Conservation (phyloP, 805 yeast species). For the Metschnikowia gruessii region DNA sequence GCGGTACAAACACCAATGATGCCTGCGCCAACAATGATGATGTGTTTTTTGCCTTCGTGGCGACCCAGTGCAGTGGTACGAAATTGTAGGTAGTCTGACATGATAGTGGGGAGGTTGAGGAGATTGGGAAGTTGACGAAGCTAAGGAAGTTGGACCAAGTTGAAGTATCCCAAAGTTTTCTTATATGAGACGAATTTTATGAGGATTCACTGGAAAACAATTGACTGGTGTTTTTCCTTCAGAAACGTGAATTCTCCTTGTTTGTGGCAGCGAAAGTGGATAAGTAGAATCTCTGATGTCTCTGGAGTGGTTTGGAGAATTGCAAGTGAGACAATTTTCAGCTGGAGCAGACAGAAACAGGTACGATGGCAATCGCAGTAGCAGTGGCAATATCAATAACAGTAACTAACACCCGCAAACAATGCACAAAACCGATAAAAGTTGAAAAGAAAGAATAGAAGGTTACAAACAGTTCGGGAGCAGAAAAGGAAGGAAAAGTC, state of each 20-base stretch:
- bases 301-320: not conserved
- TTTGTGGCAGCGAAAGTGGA: too few species aligned
- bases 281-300: too few species aligned
- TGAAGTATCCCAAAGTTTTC: too few species aligned
- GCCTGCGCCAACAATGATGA: constrained; percentile 90
- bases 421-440: not conserved
- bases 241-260: too few species aligned
- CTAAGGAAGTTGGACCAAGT: not conserved
- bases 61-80: constrained; percentile 45
- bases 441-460: not conserved
- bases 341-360: not conserved
- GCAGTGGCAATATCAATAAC: too few species aligned
- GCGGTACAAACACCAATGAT: constrained; percentile 96
- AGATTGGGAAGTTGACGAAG: not conserved
- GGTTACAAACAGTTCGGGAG: not conserved
- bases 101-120: constrained; percentile 1
- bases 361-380: not conserved
- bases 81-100: constrained; percentile 34
- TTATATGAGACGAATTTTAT: too few species aligned
- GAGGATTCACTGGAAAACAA: too few species aligned
- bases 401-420: too few species aligned
- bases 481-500: too few species aligned
- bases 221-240: too few species aligned
- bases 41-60: constrained; percentile 65
- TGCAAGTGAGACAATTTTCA: not conserved